phyloP scores from a whole-genome alignment of 1,284 basidiomycete genomes.

The Rhodotorula sp. region DNA sequence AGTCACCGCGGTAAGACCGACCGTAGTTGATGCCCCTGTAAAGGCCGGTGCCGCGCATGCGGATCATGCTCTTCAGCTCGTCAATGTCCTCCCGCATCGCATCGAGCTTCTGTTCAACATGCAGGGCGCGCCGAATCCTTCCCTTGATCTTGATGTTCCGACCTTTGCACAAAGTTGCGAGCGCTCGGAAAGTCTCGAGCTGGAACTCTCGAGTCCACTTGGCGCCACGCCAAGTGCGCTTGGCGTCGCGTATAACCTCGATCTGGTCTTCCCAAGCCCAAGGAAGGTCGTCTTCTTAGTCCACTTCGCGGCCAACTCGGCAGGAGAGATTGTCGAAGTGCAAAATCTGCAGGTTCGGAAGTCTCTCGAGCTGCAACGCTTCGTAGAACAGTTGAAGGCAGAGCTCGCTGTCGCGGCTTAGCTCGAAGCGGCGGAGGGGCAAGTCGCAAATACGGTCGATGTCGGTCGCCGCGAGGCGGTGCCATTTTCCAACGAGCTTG shows the following conservation, averaged over 20 bases:
- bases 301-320: no score
- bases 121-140: not conserved
- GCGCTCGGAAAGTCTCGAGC: not conserved
- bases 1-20: not conserved
- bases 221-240: not conserved
- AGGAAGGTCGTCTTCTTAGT: not conserved
- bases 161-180: not conserved
- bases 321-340: not conserved
- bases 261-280: not conserved
- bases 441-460: not conserved
- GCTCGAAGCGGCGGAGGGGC: not conserved
- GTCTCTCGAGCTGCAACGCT: not conserved
- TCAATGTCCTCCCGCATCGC: not conserved
- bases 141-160: not conserved
- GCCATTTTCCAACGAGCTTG: not conserved
- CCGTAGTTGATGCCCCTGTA: not conserved
- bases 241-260: not conserved
- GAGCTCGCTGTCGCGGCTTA: not conserved
- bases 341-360: not conserved
- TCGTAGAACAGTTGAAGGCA: not conserved
- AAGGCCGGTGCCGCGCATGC: not conserved
- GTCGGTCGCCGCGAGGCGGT: not conserved
- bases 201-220: not conserved
- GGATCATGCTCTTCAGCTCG: not conserved
- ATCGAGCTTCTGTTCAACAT: not conserved